Conservation (phyloP, 1,284 basidiomycete species). For the Malassezia furfur region DNA sequence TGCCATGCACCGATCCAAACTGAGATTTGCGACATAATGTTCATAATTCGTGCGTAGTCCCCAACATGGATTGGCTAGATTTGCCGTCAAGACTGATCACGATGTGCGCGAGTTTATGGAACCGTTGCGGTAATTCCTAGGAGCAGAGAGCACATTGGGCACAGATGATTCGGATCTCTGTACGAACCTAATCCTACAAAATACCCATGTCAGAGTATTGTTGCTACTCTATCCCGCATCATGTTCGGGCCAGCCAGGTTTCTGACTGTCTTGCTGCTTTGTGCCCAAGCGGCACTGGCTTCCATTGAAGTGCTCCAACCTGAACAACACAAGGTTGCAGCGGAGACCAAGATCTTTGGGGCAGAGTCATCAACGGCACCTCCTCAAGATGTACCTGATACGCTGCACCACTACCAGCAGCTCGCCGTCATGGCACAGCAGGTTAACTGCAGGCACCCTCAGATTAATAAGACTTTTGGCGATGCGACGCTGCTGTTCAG, state of each 20-base stretch:
- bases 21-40: no score
- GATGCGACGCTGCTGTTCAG: slow-evolving; percentile 14
- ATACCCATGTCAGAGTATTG: not conserved
- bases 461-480: slow-evolving; percentile 4
- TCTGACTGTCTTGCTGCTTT: not conserved
- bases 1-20: no score
- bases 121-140: no score
- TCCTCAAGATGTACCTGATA: slow-evolving; percentile 1
- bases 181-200: not conserved
- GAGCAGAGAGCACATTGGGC: no score
- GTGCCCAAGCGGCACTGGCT: not conserved
- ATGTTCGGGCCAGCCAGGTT: not conserved
- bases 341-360: not conserved
- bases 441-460: slow-evolving; percentile 11
- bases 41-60: no score
- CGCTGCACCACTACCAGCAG: slow-evolving; percentile 7
- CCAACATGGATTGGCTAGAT: no score
- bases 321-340: not conserved
- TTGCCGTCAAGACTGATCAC: no score
- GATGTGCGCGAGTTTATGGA: no score
- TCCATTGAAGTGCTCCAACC: not conserved
- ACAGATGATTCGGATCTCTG: not conserved
- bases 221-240: not conserved
- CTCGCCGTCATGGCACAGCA: slow-evolving; percentile 14
- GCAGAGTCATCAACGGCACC: not conserved